Evolutionary conservation across 2,329 filamentous ascomycete species (phyloP), one percentile per base, ranked within the genome.

Genomic region (Fusarium palustre): DNA sequence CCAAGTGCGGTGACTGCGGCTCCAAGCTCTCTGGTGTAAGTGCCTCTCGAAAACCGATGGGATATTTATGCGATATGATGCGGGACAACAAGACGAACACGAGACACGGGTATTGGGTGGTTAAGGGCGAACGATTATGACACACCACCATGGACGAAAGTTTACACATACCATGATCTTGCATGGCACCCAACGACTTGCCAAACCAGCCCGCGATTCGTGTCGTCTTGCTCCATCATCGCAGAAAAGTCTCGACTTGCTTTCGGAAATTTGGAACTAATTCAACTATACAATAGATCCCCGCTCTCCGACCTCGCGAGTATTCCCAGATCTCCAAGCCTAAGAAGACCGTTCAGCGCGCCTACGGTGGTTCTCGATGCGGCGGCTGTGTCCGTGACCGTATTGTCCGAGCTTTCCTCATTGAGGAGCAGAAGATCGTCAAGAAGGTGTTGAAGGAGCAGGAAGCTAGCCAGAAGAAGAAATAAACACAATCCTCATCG

Each of bases 401-500:
- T 78, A 93, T 99, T 77, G 93, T 97, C 77, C 93, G 96, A 78
- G 96, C 96, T 73, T 99, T 99, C 91, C 87, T 99, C 83, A 98
- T 99, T 76, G 97, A 99, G 89, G 96, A 99, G 91, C 96, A 99
- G 90, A 99, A 99, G 93, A 98, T 99, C 79, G 96, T 99, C 86
- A 99, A 99, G 94, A 99, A 99, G 93, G 96, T 99, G 79, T 90
- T 98, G 83, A 97, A 97, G 92, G 95, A 98, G 89, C 93, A 97
- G 87, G 92, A 93, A 88, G 92, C 83, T 80, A 81, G 85, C 79
- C 83, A 86, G 78, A 90, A 87, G 84, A 89, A 89, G 87, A 89
- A 89, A 86, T 89, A 92, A 89, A 87, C 74, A 66, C 71, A 75
- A 85, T 55, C 57, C 71, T 73, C 73, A 73, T 67, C 64, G 73